Percentiles rank a stretch among this genome's conserved stretches.
Conservation (phyloP, 169 alveolate genomes). For the Plasmodium chabaudi region DNA sequence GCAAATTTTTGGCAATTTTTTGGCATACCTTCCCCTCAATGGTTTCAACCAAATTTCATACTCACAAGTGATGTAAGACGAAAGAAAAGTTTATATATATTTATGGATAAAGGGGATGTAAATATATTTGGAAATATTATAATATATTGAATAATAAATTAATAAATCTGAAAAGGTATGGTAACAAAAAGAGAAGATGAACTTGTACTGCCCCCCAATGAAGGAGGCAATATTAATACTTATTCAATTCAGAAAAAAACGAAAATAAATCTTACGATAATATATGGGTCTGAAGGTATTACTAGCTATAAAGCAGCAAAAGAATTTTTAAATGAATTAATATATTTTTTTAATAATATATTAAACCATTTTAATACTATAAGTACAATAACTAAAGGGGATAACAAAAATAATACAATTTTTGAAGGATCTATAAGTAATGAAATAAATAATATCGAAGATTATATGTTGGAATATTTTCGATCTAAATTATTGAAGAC, state of each 20-base stretch:
- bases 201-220: too few relatives aligned
- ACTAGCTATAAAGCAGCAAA: slow-evolving; percentile 28
- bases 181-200: too few relatives aligned
- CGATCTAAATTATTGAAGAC: neutral
- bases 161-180: too few relatives aligned
- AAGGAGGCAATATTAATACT: too few relatives aligned
- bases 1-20: too few relatives aligned
- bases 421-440: neutral
- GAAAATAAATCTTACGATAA: slow-evolving; percentile 24
- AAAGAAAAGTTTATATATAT: too few relatives aligned
- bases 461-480: slow-evolving; percentile 6
- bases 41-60: too few relatives aligned
- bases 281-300: slow-evolving; percentile 52
- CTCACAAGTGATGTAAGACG: too few relatives aligned
- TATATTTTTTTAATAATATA: slow-evolving; percentile 33
- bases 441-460: slow-evolving; percentile 5
- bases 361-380: slow-evolving; percentile 20
- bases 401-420: neutral
- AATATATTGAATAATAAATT: too few relatives aligned
- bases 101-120: too few relatives aligned
- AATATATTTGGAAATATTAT: too few relatives aligned
- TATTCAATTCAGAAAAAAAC: slow-evolving; percentile 11
- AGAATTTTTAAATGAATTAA: slow-evolving; percentile 45
- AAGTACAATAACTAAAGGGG: slow-evolving; percentile 10
- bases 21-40: too few relatives aligned